Evolutionary conservation across 2,329 filamentous ascomycete genomes (phyloP), one percentile per base, ranked within the genome.

Genomic region (Aspergillus costaricaensis): DNA sequence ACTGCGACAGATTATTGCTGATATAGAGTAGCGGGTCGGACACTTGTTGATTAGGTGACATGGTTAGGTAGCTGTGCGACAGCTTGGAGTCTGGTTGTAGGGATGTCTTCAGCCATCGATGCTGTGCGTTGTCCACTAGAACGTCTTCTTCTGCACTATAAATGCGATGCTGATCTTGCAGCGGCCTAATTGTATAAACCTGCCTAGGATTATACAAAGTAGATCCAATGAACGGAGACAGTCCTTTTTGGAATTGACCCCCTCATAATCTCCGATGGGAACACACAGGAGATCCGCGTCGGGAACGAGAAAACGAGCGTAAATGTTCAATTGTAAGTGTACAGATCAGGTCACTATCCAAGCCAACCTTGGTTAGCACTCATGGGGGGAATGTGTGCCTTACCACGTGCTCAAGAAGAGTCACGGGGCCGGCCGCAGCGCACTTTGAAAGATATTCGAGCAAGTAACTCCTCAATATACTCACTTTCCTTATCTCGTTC

Each of bases 401-500:
- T 59, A 68, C 67, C 58, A 66, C 62, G 52, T 69, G 66, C 61
- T 77, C 74, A 38, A 70, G 71, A 8, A 77, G 58, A 0, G 72
- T 72, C 8, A 75, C 60, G 3, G 3, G 73, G 71, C 59, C 67
- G 72, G 36, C 70, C 65, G 53, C 70, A 67, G 12, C 68, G 66
- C 30, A 76, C 68, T 51, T 70, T 72, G 14, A 72, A 62, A 76
- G 65, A 32, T 70, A 73, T 53, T 79, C 76, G 1, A 78, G 63
- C 30, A 68, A 70, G 60, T 75, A 77, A 0, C 74, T 68, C 77
- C 69, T 76, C 76, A 78, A 61, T 77, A 77, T 0, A 69, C 70
- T 6, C 76, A 9, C 76, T 56, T 65, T 71, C 74, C 68, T 59
- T 78, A 75, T 4, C 2, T 1, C 10, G 65, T 65, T 38, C 73